These are phyloP conservation scores for Carex myosuroides DNA, from an alignment of 176 grass and related monocot species.

Conservation along the genomic window DNA sequence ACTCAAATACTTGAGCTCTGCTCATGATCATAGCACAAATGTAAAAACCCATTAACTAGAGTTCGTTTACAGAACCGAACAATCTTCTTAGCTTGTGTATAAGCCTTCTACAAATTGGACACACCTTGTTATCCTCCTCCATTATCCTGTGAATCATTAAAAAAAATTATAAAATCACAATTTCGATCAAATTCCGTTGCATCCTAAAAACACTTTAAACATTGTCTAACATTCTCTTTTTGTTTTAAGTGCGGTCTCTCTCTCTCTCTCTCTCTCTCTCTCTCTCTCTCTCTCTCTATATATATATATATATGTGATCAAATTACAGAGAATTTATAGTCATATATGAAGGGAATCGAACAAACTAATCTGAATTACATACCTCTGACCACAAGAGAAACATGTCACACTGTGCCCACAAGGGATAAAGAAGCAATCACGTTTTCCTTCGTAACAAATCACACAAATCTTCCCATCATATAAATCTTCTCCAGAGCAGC, in stretches of 20 bases:
- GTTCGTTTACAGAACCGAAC: neutral
- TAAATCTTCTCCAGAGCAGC: conserved; percentile 27
- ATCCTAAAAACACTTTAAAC: neutral
- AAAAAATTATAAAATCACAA: neutral
- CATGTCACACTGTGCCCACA: conserved; percentile 33
- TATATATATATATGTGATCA: no score
- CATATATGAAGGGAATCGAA: neutral
- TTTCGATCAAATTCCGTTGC: neutral
- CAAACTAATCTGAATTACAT: neutral
- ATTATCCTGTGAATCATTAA: conserved; percentile 25
- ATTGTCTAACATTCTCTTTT: neutral
- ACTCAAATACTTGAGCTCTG: neutral
- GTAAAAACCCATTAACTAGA: neutral
- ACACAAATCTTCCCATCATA: conserved; percentile 44
- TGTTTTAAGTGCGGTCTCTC: neutral
- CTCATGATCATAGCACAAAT: neutral
- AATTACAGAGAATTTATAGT: no score
- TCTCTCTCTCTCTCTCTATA: no score
- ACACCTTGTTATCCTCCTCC: conserved; percentile 30
- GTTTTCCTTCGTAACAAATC: conserved; percentile 33
- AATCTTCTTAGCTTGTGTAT: conserved; percentile 28
- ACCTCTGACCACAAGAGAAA: conserved; percentile 33
- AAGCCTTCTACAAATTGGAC: conserved; percentile 31
- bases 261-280: no score
- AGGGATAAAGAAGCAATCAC: conserved; percentile 39